Conservation (phyloP, 345 rosid genomes). For the Rhodomyrtus tomentosa region DNA sequence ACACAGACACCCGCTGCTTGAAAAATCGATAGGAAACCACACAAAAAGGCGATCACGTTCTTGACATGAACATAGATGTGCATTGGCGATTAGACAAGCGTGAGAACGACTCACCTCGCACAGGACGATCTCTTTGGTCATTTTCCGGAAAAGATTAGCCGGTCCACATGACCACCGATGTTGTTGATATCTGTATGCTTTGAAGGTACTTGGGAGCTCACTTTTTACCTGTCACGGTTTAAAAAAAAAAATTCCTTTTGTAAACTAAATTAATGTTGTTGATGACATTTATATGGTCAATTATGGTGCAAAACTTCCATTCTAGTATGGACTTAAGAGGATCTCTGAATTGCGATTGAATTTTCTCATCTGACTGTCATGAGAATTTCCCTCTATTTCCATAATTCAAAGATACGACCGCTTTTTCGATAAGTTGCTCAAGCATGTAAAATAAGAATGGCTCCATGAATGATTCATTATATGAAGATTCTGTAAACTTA, state of each 20-base stretch:
- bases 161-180: constrained; percentile 58
- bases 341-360: not conserved
- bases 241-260: not conserved
- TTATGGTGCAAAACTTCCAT: not conserved
- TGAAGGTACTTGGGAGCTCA: constrained; percentile 55
- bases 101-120: constrained; percentile 17
- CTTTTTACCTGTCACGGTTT: constrained; percentile 20
- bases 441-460: not conserved
- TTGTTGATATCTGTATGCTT: constrained; percentile 37
- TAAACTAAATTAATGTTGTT: not conserved
- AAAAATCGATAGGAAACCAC: not conserved
- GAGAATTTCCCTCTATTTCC: not conserved
- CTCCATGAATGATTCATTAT: not conserved
- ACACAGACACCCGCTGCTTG: constrained; percentile 28
- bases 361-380: not conserved
- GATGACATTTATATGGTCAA: not conserved
- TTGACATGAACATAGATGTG: not conserved
- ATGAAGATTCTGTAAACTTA: not conserved
- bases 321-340: not conserved
- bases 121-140: constrained; percentile 32
- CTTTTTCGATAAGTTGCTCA: not conserved
- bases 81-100: not conserved
- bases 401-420: not conserved
- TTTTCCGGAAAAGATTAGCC: constrained; percentile 44
- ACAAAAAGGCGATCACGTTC: not conserved